These are phyloP conservation scores for Lactifluus subvellereus DNA, from an alignment of 768 basidiomycete genomes.

Conservation along the genomic window DNA sequence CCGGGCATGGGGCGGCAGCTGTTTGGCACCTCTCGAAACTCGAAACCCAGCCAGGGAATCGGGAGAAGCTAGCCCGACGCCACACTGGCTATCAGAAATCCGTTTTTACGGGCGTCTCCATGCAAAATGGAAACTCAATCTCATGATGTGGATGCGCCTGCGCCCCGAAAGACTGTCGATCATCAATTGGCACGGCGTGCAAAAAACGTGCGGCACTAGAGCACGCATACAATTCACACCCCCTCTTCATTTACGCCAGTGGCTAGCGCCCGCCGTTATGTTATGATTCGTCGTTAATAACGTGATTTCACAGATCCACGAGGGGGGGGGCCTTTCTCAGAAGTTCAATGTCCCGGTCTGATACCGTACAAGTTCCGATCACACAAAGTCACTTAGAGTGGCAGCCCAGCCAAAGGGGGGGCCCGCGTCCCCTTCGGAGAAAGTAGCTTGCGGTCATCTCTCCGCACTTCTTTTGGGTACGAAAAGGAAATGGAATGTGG, in stretches of 20 bases:
- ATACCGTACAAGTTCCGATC: too few relatives aligned
- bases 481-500: neutral
- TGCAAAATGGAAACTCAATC: neutral
- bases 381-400: neutral
- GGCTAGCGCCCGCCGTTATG: neutral
- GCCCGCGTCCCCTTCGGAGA: neutral
- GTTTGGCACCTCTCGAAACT: neutral
- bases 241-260: conserved; percentile 6
- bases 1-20: neutral
- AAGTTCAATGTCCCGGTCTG: neutral
- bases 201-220: neutral
- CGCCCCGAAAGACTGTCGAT: neutral
- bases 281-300: neutral
- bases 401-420: neutral
- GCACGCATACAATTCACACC: neutral
- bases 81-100: too few relatives aligned
- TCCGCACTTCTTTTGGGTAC: neutral
- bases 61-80: too few relatives aligned
- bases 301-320: neutral
- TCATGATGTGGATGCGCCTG: neutral
- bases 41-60: neutral
- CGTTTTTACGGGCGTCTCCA: too few relatives aligned
- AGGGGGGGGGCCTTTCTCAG: neutral
- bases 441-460: neutral
- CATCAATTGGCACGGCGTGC: neutral